Percentiles rank a stretch among this genome's conserved stretches.
Conservation (phyloP, 2,329 filamentous ascomycete species). For the Monosporascus ibericus region DNA sequence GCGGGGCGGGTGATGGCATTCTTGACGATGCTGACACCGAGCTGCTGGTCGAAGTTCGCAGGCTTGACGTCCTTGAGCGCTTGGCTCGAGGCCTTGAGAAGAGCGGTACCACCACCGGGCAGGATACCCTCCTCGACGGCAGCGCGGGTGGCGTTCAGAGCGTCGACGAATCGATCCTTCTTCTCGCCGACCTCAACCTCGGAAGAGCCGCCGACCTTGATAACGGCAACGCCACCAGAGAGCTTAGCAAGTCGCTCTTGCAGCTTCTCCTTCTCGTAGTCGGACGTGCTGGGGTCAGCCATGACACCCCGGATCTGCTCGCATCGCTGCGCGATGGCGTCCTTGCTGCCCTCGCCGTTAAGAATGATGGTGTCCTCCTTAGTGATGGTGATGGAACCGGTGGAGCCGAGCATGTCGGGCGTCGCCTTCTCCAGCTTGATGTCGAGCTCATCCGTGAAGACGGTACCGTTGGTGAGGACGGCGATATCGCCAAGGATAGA, state of each 20-base stretch:
- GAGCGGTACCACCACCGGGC: conserved; percentile 93
- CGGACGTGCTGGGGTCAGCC: conserved; percentile 85
- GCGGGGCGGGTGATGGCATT: conserved; percentile 95
- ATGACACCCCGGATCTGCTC: conserved; percentile 99
- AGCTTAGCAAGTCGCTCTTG: conserved; percentile 99
- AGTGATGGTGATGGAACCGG: conserved; percentile 97
- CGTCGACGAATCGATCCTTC: conserved; percentile 99
- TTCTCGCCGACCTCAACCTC: conserved; percentile 99
- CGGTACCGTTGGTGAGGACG: conserved; percentile 91
- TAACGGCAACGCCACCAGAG: conserved; percentile 96
- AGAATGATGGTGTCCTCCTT: conserved; percentile 99
- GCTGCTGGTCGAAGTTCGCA: conserved; percentile 97
- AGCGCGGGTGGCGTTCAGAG: conserved; percentile 93
- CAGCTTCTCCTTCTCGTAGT: conserved; percentile 99
- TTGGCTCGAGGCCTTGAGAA: conserved; percentile 93
- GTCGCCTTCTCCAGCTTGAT: conserved; percentile 99
- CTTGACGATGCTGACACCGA: conserved; percentile 96
- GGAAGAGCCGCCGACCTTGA: conserved; percentile 96
- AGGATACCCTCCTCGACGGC: conserved; percentile 99
- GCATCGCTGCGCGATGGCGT: conserved; percentile 86
- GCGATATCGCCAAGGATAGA: conserved; percentile 96
- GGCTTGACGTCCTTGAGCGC: conserved; percentile 78
- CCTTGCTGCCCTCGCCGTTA: conserved; percentile 95
- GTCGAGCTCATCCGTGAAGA: conserved; percentile 97
- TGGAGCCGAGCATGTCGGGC: conserved; percentile 90